phyloP scores from a whole-genome alignment of 1,284 basidiomycete genomes.

The Boletus sp. region DNA sequence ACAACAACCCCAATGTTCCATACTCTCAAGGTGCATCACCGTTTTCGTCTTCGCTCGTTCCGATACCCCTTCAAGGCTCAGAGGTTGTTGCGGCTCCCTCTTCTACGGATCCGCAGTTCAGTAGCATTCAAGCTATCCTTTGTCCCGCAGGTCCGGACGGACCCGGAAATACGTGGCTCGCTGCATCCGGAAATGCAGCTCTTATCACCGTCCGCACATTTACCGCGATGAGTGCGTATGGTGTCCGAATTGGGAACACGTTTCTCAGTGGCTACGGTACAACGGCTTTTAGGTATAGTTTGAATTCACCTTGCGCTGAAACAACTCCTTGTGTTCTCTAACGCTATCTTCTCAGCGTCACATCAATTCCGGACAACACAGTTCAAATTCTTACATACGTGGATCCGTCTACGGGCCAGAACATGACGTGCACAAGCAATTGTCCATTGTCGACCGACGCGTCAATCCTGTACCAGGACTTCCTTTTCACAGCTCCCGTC shows the following conservation, averaged over 20 bases:
- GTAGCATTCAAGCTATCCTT: slow-evolving; percentile 70
- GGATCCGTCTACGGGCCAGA: slow-evolving; percentile 72
- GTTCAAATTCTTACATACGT: slow-evolving; percentile 74
- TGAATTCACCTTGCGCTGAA: neutral
- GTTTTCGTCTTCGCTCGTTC: slow-evolving; percentile 88
- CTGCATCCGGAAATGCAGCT: slow-evolving; percentile 63
- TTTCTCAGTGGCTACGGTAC: slow-evolving; percentile 79
- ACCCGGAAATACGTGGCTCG: slow-evolving; percentile 81
- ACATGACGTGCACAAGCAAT: slow-evolving; percentile 61
- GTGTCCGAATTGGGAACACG: slow-evolving; percentile 89
- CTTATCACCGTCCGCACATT: slow-evolving; percentile 76
- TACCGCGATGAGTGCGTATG: slow-evolving; percentile 67
- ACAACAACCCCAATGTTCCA: slow-evolving; percentile 73
- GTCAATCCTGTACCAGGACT: slow-evolving; percentile 82
- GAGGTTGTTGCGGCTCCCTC: slow-evolving; percentile 72
- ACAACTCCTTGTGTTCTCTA: neutral
- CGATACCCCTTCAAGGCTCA: slow-evolving; percentile 69
- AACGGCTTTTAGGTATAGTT: slow-evolving; percentile 74
- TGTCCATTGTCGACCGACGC: slow-evolving; percentile 77
- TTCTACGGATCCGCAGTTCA: slow-evolving; percentile 59
- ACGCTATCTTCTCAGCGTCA: slow-evolving; percentile 49
- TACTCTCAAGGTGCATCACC: slow-evolving; percentile 76
- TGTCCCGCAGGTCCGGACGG: slow-evolving; percentile 83
- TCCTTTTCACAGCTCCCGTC: slow-evolving; percentile 65
- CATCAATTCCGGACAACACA: slow-evolving; percentile 84